Evolutionary conservation across 176 grass and related monocot genomes (phyloP), one percentile per base, ranked within the genome.

Genomic region (Canna indica): DNA sequence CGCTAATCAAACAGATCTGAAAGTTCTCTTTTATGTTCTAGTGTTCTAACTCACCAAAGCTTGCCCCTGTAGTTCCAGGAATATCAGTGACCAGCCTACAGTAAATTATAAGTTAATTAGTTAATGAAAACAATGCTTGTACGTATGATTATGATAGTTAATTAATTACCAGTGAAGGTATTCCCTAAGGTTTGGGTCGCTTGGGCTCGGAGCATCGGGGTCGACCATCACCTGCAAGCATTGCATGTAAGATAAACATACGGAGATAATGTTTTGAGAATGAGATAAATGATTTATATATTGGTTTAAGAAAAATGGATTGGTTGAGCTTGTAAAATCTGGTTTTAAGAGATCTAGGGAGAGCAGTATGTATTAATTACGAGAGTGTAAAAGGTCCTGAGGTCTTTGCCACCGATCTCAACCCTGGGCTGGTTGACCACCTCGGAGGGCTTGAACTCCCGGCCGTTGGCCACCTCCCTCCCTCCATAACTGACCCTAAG

Each of bases 91-190:
- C 89, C 84, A 92, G 77, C 94, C 94, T 97, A 44, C 38, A 44
- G 9, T 28, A 41, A 18, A n/a, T n/a, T n/a, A n/a, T 13, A 32
- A 59, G 8, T 32, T 13, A 20, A 28, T 60, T 50, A 39, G 22
- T 61, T 25, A 26, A 38, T 41, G 17, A 14, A 18, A 72, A 64
- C 42, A 72, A 20, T 33, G n/a, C n/a, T n/a, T n/a, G n/a, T n/a
- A n/a, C n/a, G n/a, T n/a, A n/a, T n/a, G n/a, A n/a, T 34, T 66
- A 31, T 69, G 79, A 35, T 58, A 38, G 72, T 34, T 71, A 45
- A 73, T 68, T 31, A 68, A 62, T 83, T 81, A 96, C 91, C 91
- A 91, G 71, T 91, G 91, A 82, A 96, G 81, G 67, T 88, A 96
- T 68, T 96, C 91, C 39, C 83, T 96, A n/a, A 91, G 70, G 71